Evolutionary conservation across 2,329 filamentous ascomycete genomes (phyloP), one percentile per base, ranked within the genome.

Genomic region (Aspergillus fumigatus): DNA sequence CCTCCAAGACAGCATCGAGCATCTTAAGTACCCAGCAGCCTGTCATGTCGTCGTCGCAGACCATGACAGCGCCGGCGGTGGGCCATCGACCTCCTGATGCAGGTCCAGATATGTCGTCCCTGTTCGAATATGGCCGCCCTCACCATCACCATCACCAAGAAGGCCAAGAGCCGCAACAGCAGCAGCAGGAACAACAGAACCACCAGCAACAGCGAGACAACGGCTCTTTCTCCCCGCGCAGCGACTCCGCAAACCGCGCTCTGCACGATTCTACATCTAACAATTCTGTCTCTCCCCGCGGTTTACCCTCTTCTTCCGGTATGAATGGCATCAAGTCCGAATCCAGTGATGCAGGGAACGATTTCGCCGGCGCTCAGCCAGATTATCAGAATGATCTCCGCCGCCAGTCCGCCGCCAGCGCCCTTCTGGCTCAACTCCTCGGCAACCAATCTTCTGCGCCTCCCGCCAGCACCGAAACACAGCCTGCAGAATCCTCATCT

Each of bases 11-110:
- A 47, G 43, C 43, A 26, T 47, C 43, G 43, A 47, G 43, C 23
- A 21, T 21, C 21, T 21, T 3, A 23, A 14, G 21, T 56, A 57
- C 62, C 61, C 66, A 65, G 52, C 63, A 68, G 69, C 67, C 67
- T 74, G 71, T 71, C 72, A 75, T 76, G 74, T 76, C 74, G 71
- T 73, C 70, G 65, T 76, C 74, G 70, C 74, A 75, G 73, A 75
- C 74, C 72, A 75, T 77, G 74, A 75, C 73, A 69, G 74, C 75
- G 73, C 74, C 75, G 71, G 71, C 74, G 67, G 69, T 77, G 73
- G 73, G 74, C 67, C 75, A 75, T 73, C 70, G 70, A 65, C 74
- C 75, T 67, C 72, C 71, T 63, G 73, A 77, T 66, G 65, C 74
- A 66, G 73, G 72, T 59, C 67, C 70, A 59, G 70, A 74, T 60